Evolutionary conservation across 2,329 filamentous ascomycete species (phyloP).

Genomic region (Claviceps sp.): DNA sequence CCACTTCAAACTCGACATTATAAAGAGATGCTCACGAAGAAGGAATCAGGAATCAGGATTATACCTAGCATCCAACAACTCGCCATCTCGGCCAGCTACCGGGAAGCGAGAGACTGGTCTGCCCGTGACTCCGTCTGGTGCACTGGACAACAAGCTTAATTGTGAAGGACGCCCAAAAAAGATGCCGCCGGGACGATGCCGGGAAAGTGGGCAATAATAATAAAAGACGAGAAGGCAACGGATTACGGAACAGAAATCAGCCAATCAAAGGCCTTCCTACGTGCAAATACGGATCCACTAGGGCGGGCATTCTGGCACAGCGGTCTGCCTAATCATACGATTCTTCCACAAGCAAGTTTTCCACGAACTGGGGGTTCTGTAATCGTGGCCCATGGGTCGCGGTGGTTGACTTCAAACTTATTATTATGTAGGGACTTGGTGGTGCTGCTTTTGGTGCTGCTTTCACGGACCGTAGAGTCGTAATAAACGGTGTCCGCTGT

Average conservation of each 20-base stretch:
- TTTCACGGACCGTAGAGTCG: neutral
- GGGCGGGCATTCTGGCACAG: neutral
- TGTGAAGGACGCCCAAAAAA: neutral
- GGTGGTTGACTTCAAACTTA: neutral
- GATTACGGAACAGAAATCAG: neutral
- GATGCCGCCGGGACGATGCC: neutral
- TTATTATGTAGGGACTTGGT: conserved; percentile 1
- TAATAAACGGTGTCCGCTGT: conserved; percentile 4
- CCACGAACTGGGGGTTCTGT: conserved; percentile 4
- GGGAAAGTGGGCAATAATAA: neutral
- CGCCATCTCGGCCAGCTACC: too few species aligned
- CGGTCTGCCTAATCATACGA: conserved; percentile 7
- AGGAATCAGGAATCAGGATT: too few species aligned
- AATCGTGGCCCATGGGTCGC: neutral
- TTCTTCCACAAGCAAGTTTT: conserved; percentile 6
- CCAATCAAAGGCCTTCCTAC: neutral
- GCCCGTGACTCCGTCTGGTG: neutral
- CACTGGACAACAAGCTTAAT: neutral
- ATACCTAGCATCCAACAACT: too few species aligned
- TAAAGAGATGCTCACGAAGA: too few species aligned
- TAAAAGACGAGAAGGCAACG: neutral
- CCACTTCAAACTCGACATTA: too few species aligned
- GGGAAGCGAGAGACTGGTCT: too few species aligned
- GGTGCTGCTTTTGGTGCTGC: neutral
- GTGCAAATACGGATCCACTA: conserved; percentile 1